Percentiles rank a stretch among this genome's conserved stretches.
These are phyloP conservation scores for Plantago ovata DNA, from an alignment of 257 asterid species.

Conservation along the genomic window DNA sequence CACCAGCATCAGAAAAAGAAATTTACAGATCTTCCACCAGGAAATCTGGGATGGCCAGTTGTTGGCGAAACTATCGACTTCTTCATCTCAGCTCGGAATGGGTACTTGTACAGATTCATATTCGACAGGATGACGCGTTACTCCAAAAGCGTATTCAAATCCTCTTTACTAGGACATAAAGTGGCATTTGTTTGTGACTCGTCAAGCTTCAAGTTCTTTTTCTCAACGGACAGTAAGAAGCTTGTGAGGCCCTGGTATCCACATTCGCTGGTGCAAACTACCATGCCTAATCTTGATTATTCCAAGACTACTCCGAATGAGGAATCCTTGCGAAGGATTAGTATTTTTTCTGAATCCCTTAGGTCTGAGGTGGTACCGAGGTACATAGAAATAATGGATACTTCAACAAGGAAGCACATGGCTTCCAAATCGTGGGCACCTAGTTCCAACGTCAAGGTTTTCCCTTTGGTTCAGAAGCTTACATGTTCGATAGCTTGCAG, in stretches of 20 bases:
- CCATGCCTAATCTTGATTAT: conserved; percentile 15
- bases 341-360: too few species aligned
- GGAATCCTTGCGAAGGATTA: too few species aligned
- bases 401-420: conserved; percentile 37
- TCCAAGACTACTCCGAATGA: too few species aligned
- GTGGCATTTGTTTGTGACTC: conserved; percentile 61
- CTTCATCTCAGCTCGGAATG: conserved; percentile 36
- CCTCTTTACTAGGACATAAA: conserved; percentile 49
- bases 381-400: conserved; percentile 45
- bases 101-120: conserved; percentile 27
- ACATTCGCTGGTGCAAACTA: conserved; percentile 40
- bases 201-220: conserved; percentile 56
- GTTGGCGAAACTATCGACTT: conserved; percentile 57
- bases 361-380: too few species aligned
- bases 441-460: conserved; percentile 29
- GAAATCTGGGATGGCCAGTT: conserved; percentile 58
- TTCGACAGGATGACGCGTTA: conserved; percentile 41
- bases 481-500: conserved; percentile 46
- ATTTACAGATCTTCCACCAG: conserved; percentile 35
- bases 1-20: background rate
- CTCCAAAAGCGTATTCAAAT: conserved; percentile 45
- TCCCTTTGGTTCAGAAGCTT: conserved; percentile 36
- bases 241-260: conserved; percentile 60
- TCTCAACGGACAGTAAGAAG: conserved; percentile 48
- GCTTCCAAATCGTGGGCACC: conserved; percentile 36